Conservation (phyloP, 176 grass and related monocot species). For the Oryza nivara region DNA sequence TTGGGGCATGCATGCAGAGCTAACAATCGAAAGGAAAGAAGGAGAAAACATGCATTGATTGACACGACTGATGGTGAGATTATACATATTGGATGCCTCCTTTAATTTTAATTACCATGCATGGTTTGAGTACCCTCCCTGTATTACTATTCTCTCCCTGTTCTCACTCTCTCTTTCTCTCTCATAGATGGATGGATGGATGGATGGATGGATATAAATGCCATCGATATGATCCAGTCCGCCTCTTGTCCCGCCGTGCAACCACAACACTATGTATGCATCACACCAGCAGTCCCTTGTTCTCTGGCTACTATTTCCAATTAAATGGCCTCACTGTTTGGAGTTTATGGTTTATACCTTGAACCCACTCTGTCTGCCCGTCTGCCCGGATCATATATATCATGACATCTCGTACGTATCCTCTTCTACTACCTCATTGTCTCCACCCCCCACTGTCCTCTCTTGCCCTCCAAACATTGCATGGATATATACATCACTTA, state of each 20-base stretch:
- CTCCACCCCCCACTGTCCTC: too few relatives aligned
- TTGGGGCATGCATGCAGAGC: not conserved
- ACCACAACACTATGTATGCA: slow-evolving; percentile 80
- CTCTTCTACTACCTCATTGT: not conserved
- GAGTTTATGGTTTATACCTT: slow-evolving; percentile 82
- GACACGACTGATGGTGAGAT: not conserved
- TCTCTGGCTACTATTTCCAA: slow-evolving; percentile 81
- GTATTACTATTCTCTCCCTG: not conserved
- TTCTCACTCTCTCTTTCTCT: not conserved
- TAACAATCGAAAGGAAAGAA: not conserved
- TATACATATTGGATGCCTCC: not conserved
- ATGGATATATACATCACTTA: not conserved
- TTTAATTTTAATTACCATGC: too few relatives aligned
- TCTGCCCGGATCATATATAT: not conserved
- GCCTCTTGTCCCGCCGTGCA: slow-evolving; percentile 52
- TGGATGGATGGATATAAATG: slow-evolving; percentile 43
- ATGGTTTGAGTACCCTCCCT: too few relatives aligned
- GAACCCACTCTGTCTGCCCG: slow-evolving; percentile 70
- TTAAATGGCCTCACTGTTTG: slow-evolving; percentile 75
- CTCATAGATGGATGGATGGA: not conserved
- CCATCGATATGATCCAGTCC: slow-evolving; percentile 29
- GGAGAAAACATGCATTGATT: not conserved
- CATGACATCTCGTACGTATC: not conserved
- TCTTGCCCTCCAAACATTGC: too few relatives aligned
- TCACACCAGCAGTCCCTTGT: slow-evolving; percentile 62